Conservation (phyloP, 768 basidiomycete species). For the Mycena metata region DNA sequence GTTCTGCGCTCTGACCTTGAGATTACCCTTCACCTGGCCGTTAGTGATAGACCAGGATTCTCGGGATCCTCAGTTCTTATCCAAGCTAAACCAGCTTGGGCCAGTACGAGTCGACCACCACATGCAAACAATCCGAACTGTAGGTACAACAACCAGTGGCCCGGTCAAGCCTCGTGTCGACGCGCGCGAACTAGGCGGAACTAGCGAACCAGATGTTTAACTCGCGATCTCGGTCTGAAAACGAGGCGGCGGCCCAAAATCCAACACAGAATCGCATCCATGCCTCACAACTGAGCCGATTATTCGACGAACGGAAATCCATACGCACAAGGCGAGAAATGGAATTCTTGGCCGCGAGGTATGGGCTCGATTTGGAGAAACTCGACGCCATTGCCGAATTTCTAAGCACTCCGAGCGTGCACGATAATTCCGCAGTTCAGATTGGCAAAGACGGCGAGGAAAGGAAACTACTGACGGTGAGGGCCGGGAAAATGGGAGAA, state of each 20-base stretch:
- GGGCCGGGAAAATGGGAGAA: neutral
- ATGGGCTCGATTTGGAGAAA: slow-evolving; percentile 66
- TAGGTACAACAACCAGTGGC: slow-evolving; percentile 45
- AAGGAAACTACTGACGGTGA: slow-evolving; percentile 42
- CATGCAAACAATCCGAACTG: slow-evolving; percentile 64
- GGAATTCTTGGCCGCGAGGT: slow-evolving; percentile 63
- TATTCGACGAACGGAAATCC: slow-evolving; percentile 76
- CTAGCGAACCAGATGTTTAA: slow-evolving; percentile 62
- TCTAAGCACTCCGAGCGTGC: slow-evolving; percentile 77
- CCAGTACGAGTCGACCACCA: slow-evolving; percentile 79
- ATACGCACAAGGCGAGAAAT: slow-evolving; percentile 57
- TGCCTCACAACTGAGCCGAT: slow-evolving; percentile 63
- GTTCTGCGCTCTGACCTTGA: slow-evolving; percentile 5
- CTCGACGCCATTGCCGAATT: slow-evolving; percentile 66
- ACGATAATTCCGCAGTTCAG: slow-evolving; percentile 55
- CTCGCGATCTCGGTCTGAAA: slow-evolving; percentile 68
- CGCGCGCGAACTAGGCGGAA: slow-evolving; percentile 40
- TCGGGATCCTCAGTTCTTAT: slow-evolving; percentile 79
- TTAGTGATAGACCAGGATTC: slow-evolving; percentile 74
- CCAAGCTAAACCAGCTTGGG: slow-evolving; percentile 74
- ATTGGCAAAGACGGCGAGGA: slow-evolving; percentile 70
- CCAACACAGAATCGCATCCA: slow-evolving; percentile 67
- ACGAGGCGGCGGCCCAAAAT: slow-evolving; percentile 58
- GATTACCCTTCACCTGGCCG: slow-evolving; percentile 3
- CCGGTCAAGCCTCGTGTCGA: slow-evolving; percentile 12